phyloP scores from a whole-genome alignment of 1,139 yeast species.

The Geotrichum carabidarum region DNA sequence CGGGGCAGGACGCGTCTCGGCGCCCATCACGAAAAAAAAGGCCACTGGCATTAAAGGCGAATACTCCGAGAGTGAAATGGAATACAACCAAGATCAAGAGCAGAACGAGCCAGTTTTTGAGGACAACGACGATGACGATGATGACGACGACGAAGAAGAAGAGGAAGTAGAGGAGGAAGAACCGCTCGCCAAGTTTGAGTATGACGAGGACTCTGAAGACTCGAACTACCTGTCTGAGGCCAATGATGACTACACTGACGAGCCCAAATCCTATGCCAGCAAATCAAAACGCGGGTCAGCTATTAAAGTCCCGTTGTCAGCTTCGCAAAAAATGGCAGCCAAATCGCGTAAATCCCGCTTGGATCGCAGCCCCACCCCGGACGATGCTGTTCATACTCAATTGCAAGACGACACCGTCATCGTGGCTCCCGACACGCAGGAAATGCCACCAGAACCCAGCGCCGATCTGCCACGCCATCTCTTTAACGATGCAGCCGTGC shows the following conservation, averaged over 20 bases:
- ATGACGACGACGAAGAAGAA: not conserved
- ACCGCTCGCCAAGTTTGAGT: not conserved
- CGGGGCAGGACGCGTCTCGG: not conserved
- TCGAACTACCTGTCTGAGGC: not conserved
- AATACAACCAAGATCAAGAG: not conserved
- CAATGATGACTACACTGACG: not conserved
- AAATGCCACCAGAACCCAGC: slow-evolving; percentile 1
- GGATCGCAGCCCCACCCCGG: not conserved
- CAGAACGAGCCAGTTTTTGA: not conserved
- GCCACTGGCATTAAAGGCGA: not conserved
- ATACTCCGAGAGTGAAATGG: not conserved
- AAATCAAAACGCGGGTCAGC: not conserved
- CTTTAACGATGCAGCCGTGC: slow-evolving; percentile 1
- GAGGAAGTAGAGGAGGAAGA: not conserved
- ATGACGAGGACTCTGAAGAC: not conserved
- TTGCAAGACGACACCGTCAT: not conserved
- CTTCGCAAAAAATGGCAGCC: not conserved
- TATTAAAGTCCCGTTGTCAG: not conserved
- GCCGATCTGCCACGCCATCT: not conserved
- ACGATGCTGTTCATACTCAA: not conserved
- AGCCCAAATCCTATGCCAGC: not conserved
- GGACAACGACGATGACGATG: not conserved
- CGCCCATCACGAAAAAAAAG: not conserved
- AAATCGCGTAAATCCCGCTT: not conserved
- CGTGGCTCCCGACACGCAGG: not conserved